Evolutionary conservation across 2,329 filamentous ascomycete species (phyloP).

Genomic region (Fusarium phyllophilum): DNA sequence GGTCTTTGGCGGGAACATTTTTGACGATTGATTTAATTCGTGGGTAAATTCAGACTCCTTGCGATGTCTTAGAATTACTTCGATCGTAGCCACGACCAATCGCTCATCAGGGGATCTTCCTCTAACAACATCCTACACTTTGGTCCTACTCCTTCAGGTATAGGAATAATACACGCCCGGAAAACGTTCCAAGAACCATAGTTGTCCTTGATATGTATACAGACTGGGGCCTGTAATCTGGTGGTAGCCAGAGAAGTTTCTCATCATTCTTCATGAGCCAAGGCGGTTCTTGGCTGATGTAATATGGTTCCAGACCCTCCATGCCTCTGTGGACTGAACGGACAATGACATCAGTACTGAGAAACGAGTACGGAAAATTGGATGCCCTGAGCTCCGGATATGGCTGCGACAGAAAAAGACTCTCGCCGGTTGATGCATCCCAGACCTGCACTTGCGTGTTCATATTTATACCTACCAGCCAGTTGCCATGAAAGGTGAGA

Average conservation of each 20-base stretch:
- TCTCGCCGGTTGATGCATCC: background rate
- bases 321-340: too few species aligned
- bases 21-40: background rate
- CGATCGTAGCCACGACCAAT: background rate
- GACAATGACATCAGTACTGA: too few species aligned
- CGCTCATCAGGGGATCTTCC: background rate
- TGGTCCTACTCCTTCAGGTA: background rate
- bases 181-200: background rate
- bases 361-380: too few species aligned
- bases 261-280: background rate
- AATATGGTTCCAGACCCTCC: too few species aligned
- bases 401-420: background rate
- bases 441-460: background rate
- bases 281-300: accelerated
- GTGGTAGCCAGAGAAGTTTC: background rate
- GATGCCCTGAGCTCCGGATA: background rate
- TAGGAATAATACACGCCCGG: background rate
- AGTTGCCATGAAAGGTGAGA: background rate
- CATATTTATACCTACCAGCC: background rate
- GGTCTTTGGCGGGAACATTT: background rate
- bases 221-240: background rate
- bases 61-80: background rate
- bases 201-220: background rate
- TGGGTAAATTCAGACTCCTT: background rate
- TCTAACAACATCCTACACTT: background rate